A percentile compares a stretch with the other conserved stretches of the same genome.
Conservation (phyloP, 2,329 filamentous ascomycete genomes). For the Alternaria tenuissima region DNA sequence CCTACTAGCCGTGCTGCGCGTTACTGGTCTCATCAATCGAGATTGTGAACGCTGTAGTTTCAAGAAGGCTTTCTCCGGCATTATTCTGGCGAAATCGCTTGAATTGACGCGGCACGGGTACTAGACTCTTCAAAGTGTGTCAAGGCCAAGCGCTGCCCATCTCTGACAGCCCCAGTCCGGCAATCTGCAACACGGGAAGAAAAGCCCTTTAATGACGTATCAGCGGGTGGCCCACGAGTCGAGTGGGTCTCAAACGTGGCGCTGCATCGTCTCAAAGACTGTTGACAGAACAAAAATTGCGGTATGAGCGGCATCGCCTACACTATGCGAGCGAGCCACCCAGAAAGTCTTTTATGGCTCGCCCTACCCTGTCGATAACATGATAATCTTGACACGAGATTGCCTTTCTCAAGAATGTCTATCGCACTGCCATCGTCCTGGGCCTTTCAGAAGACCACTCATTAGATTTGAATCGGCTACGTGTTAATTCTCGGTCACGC, state of each 20-base stretch:
- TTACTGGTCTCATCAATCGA: conserved; percentile 34
- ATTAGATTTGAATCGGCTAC: conserved; percentile 11
- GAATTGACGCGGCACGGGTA: conserved; percentile 21
- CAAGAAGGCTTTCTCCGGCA: conserved; percentile 25
- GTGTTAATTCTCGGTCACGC: conserved; percentile 16
- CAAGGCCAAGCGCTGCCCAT: conserved; percentile 29
- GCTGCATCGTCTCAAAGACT: conserved; percentile 37
- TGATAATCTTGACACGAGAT: conserved; percentile 20
- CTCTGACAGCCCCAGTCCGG: conserved; percentile 43
- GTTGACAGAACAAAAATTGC: conserved; percentile 32
- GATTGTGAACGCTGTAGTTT: conserved; percentile 37
- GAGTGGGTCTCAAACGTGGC: conserved; percentile 50
- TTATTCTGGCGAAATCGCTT: conserved; percentile 13
- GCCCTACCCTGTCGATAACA: conserved; percentile 25
- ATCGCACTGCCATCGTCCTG: neutral
- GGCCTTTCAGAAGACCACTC: conserved; percentile 1
- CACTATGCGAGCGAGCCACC: conserved; percentile 15
- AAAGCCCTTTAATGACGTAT: conserved; percentile 47
- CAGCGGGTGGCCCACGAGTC: conserved; percentile 43
- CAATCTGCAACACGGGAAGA: conserved; percentile 47
- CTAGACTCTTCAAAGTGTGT: conserved; percentile 11
- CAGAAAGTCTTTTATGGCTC: conserved; percentile 12
- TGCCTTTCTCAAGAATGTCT: neutral
- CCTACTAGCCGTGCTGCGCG: conserved; percentile 21
- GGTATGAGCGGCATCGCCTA: conserved; percentile 33